Percentiles rank a stretch among this genome's conserved stretches.
phyloP scores from a whole-genome alignment of 257 asterid genomes.

The Eucommia ulmoides region DNA sequence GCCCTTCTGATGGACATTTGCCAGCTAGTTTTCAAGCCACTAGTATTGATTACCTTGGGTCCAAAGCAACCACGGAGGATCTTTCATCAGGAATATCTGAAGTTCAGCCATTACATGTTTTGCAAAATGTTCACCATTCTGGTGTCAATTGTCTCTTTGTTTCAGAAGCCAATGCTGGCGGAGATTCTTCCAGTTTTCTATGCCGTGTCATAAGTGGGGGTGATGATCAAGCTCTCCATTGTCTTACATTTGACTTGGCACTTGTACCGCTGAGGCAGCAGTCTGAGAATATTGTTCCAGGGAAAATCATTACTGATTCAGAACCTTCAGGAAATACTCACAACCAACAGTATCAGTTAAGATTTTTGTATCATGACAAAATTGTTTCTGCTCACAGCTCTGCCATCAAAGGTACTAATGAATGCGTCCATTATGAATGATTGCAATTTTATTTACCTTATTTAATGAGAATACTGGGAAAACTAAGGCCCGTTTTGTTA shows the following conservation, averaged over 20 bases:
- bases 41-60: slow-evolving; percentile 13
- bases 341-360: slow-evolving; percentile 37
- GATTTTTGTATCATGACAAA: slow-evolving; percentile 30
- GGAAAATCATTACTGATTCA: slow-evolving; percentile 9
- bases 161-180: slow-evolving; percentile 27
- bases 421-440: not conserved
- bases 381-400: slow-evolving; percentile 80
- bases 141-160: slow-evolving; percentile 85
- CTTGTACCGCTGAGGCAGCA: slow-evolving; percentile 17
- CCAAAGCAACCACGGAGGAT: slow-evolving; percentile 24
- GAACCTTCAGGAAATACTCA: slow-evolving; percentile 16
- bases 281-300: slow-evolving; percentile 11
- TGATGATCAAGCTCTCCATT: slow-evolving; percentile 82
- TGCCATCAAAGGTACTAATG: slow-evolving; percentile 69
- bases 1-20: slow-evolving; percentile 16
- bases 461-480: not conserved
- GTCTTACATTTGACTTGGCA: slow-evolving; percentile 46
- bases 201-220: slow-evolving; percentile 78
- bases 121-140: slow-evolving; percentile 67
- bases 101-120: slow-evolving; percentile 40
- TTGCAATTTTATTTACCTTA: not conserved
- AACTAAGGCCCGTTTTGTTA: not conserved
- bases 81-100: slow-evolving; percentile 23
- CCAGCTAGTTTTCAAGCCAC: slow-evolving; percentile 11
- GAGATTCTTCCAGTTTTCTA: slow-evolving; percentile 21